phyloP scores from a whole-genome alignment of 2,329 filamentous ascomycete genomes.

The Hymenoscyphus occultus region DNA sequence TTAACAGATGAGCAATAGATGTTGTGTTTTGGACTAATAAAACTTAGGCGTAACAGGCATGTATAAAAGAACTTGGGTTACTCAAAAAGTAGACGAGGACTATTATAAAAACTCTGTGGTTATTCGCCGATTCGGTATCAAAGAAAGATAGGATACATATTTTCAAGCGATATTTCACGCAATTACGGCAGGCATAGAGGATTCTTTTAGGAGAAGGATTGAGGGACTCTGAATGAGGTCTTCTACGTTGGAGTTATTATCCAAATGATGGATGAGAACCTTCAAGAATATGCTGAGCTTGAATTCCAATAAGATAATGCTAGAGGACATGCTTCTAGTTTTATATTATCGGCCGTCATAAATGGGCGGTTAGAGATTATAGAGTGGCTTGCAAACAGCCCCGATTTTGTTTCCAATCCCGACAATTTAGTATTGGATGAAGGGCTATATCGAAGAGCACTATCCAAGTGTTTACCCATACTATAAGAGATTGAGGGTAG shows the following conservation, averaged over 20 bases:
- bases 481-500: conserved; percentile 17
- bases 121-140: neutral
- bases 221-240: conserved; percentile 18
- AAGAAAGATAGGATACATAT: conserved; percentile 24
- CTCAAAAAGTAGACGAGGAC: conserved; percentile 2
- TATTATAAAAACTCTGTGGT: conserved; percentile 17
- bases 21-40: conserved; percentile 15
- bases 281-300: conserved; percentile 16
- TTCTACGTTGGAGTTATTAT: conserved; percentile 18
- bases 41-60: conserved; percentile 15
- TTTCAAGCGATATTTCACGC: conserved; percentile 17
- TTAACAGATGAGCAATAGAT: conserved; percentile 14
- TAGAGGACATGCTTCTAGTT: conserved; percentile 12
- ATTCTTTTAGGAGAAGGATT: conserved; percentile 23
- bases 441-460: conserved; percentile 24
- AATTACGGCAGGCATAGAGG: conserved; percentile 14
- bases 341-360: conserved; percentile 17
- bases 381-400: conserved; percentile 19
- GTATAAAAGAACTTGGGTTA: conserved; percentile 11
- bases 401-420: conserved; percentile 24
- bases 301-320: conserved; percentile 20
- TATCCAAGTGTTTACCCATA: conserved; percentile 18
- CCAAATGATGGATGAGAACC: conserved; percentile 15
- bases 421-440: conserved; percentile 23
- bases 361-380: conserved; percentile 14